A percentile compares a stretch with the other conserved stretches of the same genome.
Conservation (phyloP, 306 rosid genomes). For the Vicia faba region DNA sequence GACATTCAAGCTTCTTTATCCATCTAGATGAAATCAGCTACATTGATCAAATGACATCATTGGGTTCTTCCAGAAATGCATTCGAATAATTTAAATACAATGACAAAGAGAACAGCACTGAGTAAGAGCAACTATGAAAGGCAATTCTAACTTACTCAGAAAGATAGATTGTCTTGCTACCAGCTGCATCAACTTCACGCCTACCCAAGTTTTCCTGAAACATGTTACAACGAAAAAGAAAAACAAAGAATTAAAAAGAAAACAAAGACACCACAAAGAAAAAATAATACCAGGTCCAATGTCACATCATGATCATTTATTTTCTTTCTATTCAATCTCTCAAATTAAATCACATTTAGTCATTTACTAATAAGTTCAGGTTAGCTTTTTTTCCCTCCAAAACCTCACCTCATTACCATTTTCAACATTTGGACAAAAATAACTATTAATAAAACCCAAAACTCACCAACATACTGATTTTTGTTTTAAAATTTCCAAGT, state of each 20-base stretch:
- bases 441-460: too few species aligned
- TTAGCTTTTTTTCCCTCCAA: too few species aligned
- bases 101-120: slow-evolving; percentile 3
- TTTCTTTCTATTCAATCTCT: too few species aligned
- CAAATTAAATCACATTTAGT: too few species aligned
- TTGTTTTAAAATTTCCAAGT: neutral
- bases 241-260: slow-evolving; percentile 12
- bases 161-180: slow-evolving; percentile 72
- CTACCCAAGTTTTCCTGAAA: slow-evolving; percentile 73
- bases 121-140: neutral
- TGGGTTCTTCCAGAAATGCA: neutral
- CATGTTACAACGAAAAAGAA: slow-evolving; percentile 21
- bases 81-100: slow-evolving; percentile 20
- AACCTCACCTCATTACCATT: too few species aligned
- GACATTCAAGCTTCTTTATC: too few species aligned
- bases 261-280: too few species aligned
- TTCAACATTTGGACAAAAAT: too few species aligned
- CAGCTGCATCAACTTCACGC: slow-evolving; percentile 80
- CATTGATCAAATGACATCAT: neutral
- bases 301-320: slow-evolving; percentile 9
- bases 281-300: too few species aligned
- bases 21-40: too few species aligned
- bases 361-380: too few species aligned
- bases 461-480: neutral
- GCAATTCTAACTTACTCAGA: slow-evolving; percentile 68